Base-by-base conservation (phyloP, 2,329 filamentous ascomycete species). In the Aureobasidium subglaciale region DNA sequence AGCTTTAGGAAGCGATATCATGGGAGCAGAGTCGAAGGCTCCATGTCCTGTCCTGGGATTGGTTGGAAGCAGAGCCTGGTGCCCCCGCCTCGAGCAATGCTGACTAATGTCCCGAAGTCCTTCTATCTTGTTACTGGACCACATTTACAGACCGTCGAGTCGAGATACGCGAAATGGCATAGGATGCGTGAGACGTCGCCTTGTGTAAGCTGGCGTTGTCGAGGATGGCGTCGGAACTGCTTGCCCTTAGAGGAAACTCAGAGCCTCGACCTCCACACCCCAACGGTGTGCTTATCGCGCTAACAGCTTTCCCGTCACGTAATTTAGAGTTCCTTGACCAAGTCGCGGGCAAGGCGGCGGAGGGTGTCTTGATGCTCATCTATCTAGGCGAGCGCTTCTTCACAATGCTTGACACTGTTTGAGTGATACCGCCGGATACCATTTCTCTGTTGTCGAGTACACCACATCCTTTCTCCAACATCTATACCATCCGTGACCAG, bases 241-340 rank as follows among this genome's bases (percentile, higher is more conserved):
- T n/a, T 54, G 29, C 50, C 50, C 50, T 25, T 32, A 18, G 27
- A 41, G 30, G 48, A 52, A 30, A 52, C 32, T 18, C 32, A 45
- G 46, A 50, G 46, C 46, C 32, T 24, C 34, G 25, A 32, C 27
- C 48, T 52, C 48, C 34, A 40, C 48, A 32, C 13, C 9, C 22
- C 42, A 46, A 32, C 42, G 42, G 16, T 13, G n/a, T 41, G 34
- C 48, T 52, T 52, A 40, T 52, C 48, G 48, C 35, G 48, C 48
- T 52, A 52, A 52, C 20, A 25, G 35, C 25, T 52, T 52, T 50
- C 24, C 32, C 46, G 46, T 50, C 48, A 52, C 48, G 48, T 52
- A 52, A 52, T 52, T 52, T 50, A 50, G 30, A 38, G 32, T 50
- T 50, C 32, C 32, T 29, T 24, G 46, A 50, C 46, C 46, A 22